Base-by-base conservation (phyloP, 2,329 filamentous ascomycete species). In the Alternaria postmessia region DNA sequence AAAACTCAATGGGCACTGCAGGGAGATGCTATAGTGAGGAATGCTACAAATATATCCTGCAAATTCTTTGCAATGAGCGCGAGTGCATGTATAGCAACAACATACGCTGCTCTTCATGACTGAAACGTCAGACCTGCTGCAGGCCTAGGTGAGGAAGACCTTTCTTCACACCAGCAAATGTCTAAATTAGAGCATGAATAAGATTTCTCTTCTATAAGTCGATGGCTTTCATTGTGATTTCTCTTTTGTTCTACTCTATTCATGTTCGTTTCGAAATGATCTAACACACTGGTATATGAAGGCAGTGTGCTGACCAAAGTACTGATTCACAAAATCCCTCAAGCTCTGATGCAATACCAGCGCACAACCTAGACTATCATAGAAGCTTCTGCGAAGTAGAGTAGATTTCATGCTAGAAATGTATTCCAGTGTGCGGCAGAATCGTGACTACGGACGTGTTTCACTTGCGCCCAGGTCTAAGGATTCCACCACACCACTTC, bases 171-270 rank as follows among this genome's bases (percentile, higher is more conserved):
- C 11, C 5, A 0, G 20, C 12, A 7, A 16, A 24, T 8, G 2
- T 24, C 20, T 12, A 12, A 9, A 14, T 2, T 26, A 7, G 11
- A n/a, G 12, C 14, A 28, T 28, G 16, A 7, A 12, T 2, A 26
- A 43, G 14, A 16, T 14, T 16, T 7, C 39, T 14, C 8, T 5
- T 24, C 6, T 11, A 16, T 22, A 5, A 20, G 20, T 7, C 20
- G 3, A 16, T 20, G 5, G 22, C 18, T 20, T n/a, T 14, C 16
- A 8, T 22, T 1, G 5, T 49, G 3, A 12, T 16, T 7, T 3
- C 1, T 5, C 20, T 36, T 2, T 36, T 22, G 5, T 5, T 3
- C 0, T 7, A 3, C 3, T 6, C 1, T 18, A 1, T 36, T 34
- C 1, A 11, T 36, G 7, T 5, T 14, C 4, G 32, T 5, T 5